Evolutionary conservation across 495 filamentous ascomycete genomes (phyloP), one percentile per base, ranked within the genome.

Genomic region (Neurospora sp.): DNA sequence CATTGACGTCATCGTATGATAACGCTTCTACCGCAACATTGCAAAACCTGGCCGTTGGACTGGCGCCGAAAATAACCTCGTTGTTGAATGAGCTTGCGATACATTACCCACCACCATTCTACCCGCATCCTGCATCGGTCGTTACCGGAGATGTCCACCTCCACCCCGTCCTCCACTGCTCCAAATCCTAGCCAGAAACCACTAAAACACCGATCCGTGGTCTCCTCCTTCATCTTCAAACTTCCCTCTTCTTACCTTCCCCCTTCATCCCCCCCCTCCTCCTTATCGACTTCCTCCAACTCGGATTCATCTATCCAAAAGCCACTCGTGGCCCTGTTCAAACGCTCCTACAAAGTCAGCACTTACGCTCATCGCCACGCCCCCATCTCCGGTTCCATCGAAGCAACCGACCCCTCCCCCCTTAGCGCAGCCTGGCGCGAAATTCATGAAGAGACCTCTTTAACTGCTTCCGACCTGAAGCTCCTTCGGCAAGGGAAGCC

Each of bases 331-430:
- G 89, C 88, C 1, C 80, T 91, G 3, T 90, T 91, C 72, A 79
- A 81, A 53, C 85, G 89, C 11, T 90, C 88, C 74, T 82, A 79
- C 12, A 84, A 87, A 74, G 88, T 90, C 10, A 81, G 80, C 10
- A 90, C 88, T 16, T 90, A 90, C 75, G 87, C 87, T 37, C 81
- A 89, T 73, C 85, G 84, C 73, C 80, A 87, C 37, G 89, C 86
- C 5, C 85, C 88, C 0, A 88, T 90, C n/a, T 87, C 88, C 3
- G 90, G 90, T 42, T 84, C 80, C 66, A 87, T 92, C 73, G 85
- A 89, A 4, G 14, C 77, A 14, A 70, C 75, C 3, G 90, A 92
- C 74, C 72, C 79, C 1, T 81, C 78, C 10, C 86, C 89, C 0
- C 73, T 88, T 22, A 76, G 80, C 2, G 84, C 89, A 0, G 90